Conservation (phyloP, 345 rosid genomes). For the Ailanthus altissimus region DNA sequence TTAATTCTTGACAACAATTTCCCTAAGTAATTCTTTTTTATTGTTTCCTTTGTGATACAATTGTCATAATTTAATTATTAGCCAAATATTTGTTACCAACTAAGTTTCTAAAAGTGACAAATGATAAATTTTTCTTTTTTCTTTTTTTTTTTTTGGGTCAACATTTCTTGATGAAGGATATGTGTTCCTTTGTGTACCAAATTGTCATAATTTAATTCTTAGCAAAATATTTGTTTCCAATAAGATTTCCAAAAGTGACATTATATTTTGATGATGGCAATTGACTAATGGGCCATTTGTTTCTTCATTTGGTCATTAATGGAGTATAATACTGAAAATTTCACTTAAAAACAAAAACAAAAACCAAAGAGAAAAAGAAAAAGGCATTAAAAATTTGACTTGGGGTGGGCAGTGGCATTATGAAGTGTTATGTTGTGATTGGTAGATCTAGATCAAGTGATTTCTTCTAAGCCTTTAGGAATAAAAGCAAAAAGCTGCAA, state of each 20-base stretch:
- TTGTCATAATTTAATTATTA: neutral
- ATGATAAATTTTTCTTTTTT: neutral
- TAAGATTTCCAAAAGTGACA: too few species aligned
- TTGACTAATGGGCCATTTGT: neutral
- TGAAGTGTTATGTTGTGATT: constrained; percentile 23
- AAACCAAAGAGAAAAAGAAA: neutral
- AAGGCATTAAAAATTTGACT: neutral
- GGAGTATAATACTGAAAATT: neutral
- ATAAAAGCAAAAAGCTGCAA: constrained; percentile 26
- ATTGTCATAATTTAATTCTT: too few species aligned
- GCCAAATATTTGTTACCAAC: neutral
- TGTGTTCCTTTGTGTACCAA: too few species aligned
- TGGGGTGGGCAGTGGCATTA: constrained; percentile 12
- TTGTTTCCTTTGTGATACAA: neutral
- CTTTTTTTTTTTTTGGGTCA: too few species aligned
- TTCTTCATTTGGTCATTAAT: neutral
- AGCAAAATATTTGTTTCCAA: too few species aligned
- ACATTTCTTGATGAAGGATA: too few species aligned
- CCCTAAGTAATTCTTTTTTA: neutral
- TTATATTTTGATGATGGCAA: neutral
- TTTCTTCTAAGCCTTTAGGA: constrained; percentile 7
- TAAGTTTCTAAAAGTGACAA: neutral
- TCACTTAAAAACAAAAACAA: neutral
- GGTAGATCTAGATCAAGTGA: constrained; percentile 48
- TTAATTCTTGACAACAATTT: neutral